Percentiles rank a stretch among this genome's conserved stretches.
Conservation (phyloP, 768 basidiomycete species). For the Tylopilus plumbeoviolaceoides region DNA sequence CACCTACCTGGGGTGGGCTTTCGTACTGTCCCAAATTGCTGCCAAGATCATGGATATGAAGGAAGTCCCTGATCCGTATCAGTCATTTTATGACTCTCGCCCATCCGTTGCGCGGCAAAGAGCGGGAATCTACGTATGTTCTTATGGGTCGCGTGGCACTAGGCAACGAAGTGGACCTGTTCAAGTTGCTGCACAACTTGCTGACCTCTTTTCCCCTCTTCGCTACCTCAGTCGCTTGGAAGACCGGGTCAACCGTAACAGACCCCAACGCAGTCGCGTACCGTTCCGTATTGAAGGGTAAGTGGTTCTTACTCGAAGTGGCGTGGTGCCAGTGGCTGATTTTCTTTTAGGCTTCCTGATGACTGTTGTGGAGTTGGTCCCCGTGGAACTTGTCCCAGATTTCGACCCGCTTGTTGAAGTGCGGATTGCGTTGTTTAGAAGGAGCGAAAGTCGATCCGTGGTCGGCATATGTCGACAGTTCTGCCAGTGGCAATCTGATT, state of each 20-base stretch:
- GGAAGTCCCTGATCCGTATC: too few relatives aligned
- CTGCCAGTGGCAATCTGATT: constrained; percentile 82
- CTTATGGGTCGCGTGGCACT: constrained; percentile 59
- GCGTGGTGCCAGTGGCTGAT: constrained; percentile 4
- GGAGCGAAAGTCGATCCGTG: constrained; percentile 59
- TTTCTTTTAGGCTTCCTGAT: constrained; percentile 62
- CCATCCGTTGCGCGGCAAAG: constrained; percentile 47
- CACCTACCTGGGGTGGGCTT: too few relatives aligned
- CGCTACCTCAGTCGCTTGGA: constrained; percentile 69
- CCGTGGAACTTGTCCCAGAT: constrained; percentile 73
- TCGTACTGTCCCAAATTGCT: too few relatives aligned
- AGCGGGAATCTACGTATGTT: constrained; percentile 50
- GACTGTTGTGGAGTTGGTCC: constrained; percentile 66
- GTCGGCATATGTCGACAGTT: constrained; percentile 73
- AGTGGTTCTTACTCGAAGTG: constrained; percentile 8
- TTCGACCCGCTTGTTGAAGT: constrained; percentile 68
- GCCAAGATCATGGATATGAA: too few relatives aligned
- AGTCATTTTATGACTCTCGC: too few relatives aligned
- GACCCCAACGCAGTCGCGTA: constrained; percentile 77
- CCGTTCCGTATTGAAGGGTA: constrained; percentile 83
- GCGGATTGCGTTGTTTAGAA: constrained; percentile 77
- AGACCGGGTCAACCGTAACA: constrained; percentile 59
- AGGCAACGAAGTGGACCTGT: constrained; percentile 55
- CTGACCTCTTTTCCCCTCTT: constrained; percentile 72
- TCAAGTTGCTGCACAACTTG: constrained; percentile 51